phyloP scores from a whole-genome alignment of 352 stramenopile genomes.

The Phytophthora pluvialis region DNA sequence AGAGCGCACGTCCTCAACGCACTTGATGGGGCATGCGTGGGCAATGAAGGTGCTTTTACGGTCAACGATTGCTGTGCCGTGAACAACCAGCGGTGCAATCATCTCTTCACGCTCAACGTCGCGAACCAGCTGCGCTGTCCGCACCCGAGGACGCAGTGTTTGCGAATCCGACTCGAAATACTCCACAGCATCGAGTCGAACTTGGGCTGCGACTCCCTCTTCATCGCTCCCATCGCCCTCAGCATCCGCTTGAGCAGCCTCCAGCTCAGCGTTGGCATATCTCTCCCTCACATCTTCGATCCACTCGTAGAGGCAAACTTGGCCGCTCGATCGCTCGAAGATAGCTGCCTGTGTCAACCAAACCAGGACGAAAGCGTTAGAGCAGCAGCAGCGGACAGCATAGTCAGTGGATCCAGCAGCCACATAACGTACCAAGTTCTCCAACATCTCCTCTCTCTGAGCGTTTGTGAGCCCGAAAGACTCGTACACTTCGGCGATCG shows the following conservation, averaged over 20 bases:
- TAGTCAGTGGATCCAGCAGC: background rate
- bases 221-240: constrained; percentile 19
- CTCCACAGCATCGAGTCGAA: constrained; percentile 30
- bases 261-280: constrained; percentile 57
- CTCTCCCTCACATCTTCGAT: constrained; percentile 83
- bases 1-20: constrained; percentile 78
- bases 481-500: constrained; percentile 82
- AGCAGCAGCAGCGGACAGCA: background rate
- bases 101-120: constrained; percentile 58
- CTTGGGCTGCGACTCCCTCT: constrained; percentile 14
- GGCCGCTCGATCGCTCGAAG: constrained; percentile 72
- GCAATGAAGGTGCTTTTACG: constrained; percentile 88
- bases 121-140: constrained; percentile 62
- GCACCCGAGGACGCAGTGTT: constrained; percentile 68
- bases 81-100: constrained; percentile 72
- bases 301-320: constrained; percentile 90
- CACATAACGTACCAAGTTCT: constrained; percentile 54
- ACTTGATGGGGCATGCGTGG: constrained; percentile 63
- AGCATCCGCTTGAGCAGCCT: constrained; percentile 22
- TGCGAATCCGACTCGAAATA: constrained; percentile 62
- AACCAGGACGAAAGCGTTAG: background rate
- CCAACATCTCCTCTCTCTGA: constrained; percentile 68
- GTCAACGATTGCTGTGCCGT: constrained; percentile 71
- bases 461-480: constrained; percentile 80
- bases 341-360: constrained; percentile 46